Evolutionary conservation across 192 early-diverging fungal genomes (phyloP).

Genomic region (Irineochytrium annulatum): DNA sequence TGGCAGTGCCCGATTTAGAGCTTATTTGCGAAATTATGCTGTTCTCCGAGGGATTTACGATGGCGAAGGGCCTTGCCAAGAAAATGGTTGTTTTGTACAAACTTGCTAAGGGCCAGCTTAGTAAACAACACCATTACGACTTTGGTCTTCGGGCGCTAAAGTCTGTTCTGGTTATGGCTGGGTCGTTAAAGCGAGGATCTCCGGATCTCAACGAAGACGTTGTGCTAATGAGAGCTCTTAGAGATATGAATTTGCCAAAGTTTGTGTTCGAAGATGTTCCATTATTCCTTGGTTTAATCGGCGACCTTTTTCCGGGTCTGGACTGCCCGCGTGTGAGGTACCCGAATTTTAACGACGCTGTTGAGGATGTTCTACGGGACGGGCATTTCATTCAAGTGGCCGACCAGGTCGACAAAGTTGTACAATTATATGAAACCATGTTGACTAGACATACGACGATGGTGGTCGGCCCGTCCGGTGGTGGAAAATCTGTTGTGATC

Average conservation of each 20-base stretch:
- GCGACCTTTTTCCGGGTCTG: slow-evolving; percentile 57
- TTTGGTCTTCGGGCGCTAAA: slow-evolving; percentile 58
- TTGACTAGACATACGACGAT: slow-evolving; percentile 56
- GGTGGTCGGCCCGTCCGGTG: slow-evolving; percentile 59
- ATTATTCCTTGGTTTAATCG: slow-evolving; percentile 54
- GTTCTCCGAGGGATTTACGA: slow-evolving; percentile 68
- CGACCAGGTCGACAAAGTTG: slow-evolving; percentile 60
- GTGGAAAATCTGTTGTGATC: slow-evolving; percentile 59
- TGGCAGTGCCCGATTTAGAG: slow-evolving; percentile 59
- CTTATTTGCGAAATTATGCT: slow-evolving; percentile 66
- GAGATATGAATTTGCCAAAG: slow-evolving; percentile 64
- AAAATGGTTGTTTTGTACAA: slow-evolving; percentile 66
- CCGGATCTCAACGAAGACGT: slow-evolving; percentile 59
- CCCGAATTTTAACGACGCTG: slow-evolving; percentile 62
- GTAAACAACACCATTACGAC: slow-evolving; percentile 62
- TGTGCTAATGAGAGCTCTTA: slow-evolving; percentile 55
- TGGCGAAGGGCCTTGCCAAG: slow-evolving; percentile 69
- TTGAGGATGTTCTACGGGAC: slow-evolving; percentile 53
- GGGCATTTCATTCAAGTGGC: slow-evolving; percentile 52
- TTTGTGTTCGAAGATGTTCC: slow-evolving; percentile 65
- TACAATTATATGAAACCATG: slow-evolving; percentile 63
- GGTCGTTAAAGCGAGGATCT: slow-evolving; percentile 55
- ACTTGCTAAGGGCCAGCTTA: slow-evolving; percentile 54
- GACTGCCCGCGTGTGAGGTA: slow-evolving; percentile 61
- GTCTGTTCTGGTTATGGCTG: slow-evolving; percentile 61